phyloP scores from a whole-genome alignment of 805 yeast genomes.

The Saturnispora kantuleensis region DNA sequence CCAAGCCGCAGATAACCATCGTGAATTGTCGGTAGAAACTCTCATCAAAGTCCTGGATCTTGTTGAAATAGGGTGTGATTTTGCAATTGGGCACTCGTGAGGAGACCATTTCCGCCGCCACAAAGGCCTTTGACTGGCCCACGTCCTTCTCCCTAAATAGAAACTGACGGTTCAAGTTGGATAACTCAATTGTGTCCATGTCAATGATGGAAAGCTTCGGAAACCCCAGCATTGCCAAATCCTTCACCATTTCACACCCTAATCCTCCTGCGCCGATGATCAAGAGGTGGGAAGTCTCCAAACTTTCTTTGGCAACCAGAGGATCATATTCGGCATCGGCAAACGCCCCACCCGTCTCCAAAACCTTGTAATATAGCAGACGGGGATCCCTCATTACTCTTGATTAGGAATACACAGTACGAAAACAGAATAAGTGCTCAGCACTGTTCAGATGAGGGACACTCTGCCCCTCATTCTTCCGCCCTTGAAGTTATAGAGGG shows the following conservation, averaged over 20 bases:
- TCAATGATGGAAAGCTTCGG: slow-evolving; percentile 57
- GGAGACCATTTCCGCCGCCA: slow-evolving; percentile 51
- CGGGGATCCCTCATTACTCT: not conserved
- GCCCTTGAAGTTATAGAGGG: slow-evolving; percentile 64
- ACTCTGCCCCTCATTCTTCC: slow-evolving; percentile 48
- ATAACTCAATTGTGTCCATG: slow-evolving; percentile 76
- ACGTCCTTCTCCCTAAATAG: slow-evolving; percentile 52
- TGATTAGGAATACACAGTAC: not conserved
- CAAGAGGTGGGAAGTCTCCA: slow-evolving; percentile 22
- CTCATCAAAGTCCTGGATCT: slow-evolving; percentile 52
- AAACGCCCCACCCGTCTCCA: slow-evolving; percentile 22
- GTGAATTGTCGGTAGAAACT: slow-evolving; percentile 60
- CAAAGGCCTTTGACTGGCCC: slow-evolving; percentile 56
- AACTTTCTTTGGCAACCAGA: slow-evolving; percentile 14
- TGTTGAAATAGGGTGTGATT: slow-evolving; percentile 51
- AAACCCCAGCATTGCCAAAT: slow-evolving; percentile 63
- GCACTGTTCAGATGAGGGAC: slow-evolving; percentile 32
- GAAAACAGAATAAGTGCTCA: not conserved
- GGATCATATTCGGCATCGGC: slow-evolving; percentile 25
- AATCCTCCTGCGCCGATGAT: slow-evolving; percentile 77
- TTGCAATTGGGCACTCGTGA: slow-evolving; percentile 26
- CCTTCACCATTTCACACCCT: slow-evolving; percentile 72
- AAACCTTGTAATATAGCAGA: slow-evolving; percentile 1
- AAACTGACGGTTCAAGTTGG: slow-evolving; percentile 69
- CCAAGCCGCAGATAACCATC: slow-evolving; percentile 78